Percentiles rank a stretch among this genome's conserved stretches.
These are phyloP conservation scores for Arthrobotrys pseudoclavata DNA, from an alignment of 2,329 filamentous ascomycete genomes.

Conservation along the genomic window DNA sequence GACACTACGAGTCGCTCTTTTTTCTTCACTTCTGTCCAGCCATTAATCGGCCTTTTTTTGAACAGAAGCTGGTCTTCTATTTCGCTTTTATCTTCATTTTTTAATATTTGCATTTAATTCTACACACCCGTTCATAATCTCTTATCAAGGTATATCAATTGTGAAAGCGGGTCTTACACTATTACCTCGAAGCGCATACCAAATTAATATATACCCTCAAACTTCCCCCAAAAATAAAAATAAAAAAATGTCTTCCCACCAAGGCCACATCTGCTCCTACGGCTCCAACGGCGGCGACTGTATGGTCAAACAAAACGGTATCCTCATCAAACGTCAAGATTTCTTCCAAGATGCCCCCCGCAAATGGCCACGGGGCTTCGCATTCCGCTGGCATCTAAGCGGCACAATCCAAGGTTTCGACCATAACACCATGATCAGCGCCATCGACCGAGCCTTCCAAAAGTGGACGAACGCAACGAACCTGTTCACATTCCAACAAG, in stretches of 20 bases:
- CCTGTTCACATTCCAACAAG: conserved; percentile 23
- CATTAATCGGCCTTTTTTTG: neutral
- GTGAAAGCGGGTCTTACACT: conserved; percentile 21
- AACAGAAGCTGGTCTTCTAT: conserved; percentile 29
- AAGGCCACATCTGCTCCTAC: conserved; percentile 18
- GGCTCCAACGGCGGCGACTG: conserved; percentile 3
- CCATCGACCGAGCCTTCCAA: conserved; percentile 28
- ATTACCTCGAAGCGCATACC: neutral
- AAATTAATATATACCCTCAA: conserved; percentile 1
- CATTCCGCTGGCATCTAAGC: conserved; percentile 25
- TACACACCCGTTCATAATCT: neutral
- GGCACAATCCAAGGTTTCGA: conserved; percentile 26
- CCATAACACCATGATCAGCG: conserved; percentile 4
- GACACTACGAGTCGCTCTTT: conserved; percentile 1
- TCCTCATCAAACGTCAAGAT: conserved; percentile 27
- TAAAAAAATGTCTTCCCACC: neutral
- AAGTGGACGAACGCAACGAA: conserved; percentile 19
- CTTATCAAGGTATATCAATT: conserved; percentile 2
- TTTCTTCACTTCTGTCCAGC: neutral
- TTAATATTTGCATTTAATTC: conserved; percentile 1
- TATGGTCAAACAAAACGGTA: neutral
- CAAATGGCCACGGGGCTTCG: conserved; percentile 32
- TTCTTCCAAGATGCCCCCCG: conserved; percentile 19
- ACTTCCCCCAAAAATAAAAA: neutral
- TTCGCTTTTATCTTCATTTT: neutral